phyloP scores from a whole-genome alignment of 208 protist species.

The Acanthamoeba triangularis region DNA sequence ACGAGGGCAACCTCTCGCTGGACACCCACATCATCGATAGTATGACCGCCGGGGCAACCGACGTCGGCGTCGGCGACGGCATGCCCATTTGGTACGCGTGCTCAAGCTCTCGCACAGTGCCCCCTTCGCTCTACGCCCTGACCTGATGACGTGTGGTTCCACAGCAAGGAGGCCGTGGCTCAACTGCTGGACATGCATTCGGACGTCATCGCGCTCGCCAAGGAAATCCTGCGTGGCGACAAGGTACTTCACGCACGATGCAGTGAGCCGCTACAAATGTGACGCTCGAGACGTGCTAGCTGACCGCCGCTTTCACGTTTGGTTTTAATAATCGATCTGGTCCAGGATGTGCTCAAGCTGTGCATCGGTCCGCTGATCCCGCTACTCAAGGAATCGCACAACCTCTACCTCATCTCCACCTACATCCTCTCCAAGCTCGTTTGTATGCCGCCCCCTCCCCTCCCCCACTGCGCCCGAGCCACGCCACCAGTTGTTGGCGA shows the following conservation, averaged over 20 bases:
- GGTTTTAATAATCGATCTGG: too few species aligned
- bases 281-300: neutral
- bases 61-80: slow-evolving; percentile 13
- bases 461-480: neutral
- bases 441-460: neutral
- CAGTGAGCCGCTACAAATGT: too few species aligned
- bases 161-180: slow-evolving; percentile 68
- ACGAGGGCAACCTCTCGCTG: slow-evolving; percentile 75
- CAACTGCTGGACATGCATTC: slow-evolving; percentile 61
- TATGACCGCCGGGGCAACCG: neutral
- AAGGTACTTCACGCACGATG: neutral
- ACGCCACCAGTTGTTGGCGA: neutral
- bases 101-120: too few species aligned
- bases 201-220: neutral
- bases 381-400: slow-evolving; percentile 42
- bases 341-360: slow-evolving; percentile 49
- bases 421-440: slow-evolving; percentile 70
- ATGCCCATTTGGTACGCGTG: slow-evolving; percentile 43
- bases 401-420: slow-evolving; percentile 61
- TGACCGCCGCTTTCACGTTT: neutral
- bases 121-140: too few species aligned
- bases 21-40: slow-evolving; percentile 42
- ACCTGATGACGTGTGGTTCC: neutral
- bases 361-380: slow-evolving; percentile 31
- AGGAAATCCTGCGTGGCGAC: neutral